A percentile compares a stretch with the other conserved stretches of the same genome.
Conservation (phyloP, 768 basidiomycete genomes). For the Boletus speciosus region DNA sequence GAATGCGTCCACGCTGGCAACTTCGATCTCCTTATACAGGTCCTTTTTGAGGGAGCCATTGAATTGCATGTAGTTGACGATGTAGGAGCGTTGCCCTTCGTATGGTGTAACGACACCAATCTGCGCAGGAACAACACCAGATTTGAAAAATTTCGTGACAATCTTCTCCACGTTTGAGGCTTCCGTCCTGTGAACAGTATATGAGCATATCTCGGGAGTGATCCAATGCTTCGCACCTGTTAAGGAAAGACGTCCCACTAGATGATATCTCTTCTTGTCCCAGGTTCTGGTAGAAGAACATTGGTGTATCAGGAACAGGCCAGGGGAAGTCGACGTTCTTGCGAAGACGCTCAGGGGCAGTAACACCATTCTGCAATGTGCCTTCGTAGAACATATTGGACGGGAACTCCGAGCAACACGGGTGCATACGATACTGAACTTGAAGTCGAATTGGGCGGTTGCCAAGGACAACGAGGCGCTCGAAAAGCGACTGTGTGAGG, state of each 20-base stretch:
- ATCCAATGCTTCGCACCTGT: conserved; percentile 49
- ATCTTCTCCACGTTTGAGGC: conserved; percentile 99
- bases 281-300: conserved; percentile 99
- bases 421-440: conserved; percentile 99
- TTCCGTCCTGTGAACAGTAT: conserved; percentile 67
- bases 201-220: conserved; percentile 1
- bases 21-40: conserved; percentile 98
- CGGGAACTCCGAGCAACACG: conserved; percentile 97
- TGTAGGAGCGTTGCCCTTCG: conserved; percentile 96
- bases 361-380: conserved; percentile 97
- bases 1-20: conserved; percentile 98
- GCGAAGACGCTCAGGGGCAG: conserved; percentile 92
- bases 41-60: conserved; percentile 99
- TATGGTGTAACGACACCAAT: conserved; percentile 99
- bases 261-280: conserved; percentile 99
- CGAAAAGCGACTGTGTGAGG: conserved; percentile 95
- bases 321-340: conserved; percentile 99
- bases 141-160: conserved; percentile 99
- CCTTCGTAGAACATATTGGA: conserved; percentile 99
- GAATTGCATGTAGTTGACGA: conserved; percentile 99
- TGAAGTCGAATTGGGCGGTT: conserved; percentile 98
- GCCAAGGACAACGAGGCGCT: conserved; percentile 90
- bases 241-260: conserved; percentile 97
- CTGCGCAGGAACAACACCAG: conserved; percentile 90
- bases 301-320: conserved; percentile 95